Base-by-base conservation (phyloP, 257 asterid species). In the Ilex asprella region DNA sequence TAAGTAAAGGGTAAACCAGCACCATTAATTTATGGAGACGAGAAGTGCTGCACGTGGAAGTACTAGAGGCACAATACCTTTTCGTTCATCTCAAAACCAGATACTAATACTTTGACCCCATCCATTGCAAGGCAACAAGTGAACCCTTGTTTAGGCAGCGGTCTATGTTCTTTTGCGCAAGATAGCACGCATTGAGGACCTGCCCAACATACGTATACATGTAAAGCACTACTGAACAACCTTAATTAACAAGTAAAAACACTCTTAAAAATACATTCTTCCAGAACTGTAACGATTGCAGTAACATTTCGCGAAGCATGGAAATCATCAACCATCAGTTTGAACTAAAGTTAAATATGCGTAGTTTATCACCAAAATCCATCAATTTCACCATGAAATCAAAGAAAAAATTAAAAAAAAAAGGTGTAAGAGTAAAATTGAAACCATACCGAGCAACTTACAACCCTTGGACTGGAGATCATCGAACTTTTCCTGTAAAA, bases 101-200 rank as follows among this genome's bases (percentile, higher is more conserved):
- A 89, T 16, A 82, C 79, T 62, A 85, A 86, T 72, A 93, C 61
- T 76, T 83, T 89, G 64, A 82, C 94, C 49, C 97, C 99, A 70
- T 93, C 97, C 91, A 93, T 83, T 44, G 94, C 99, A 76, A 93
- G 94, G 82, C 99, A 93, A 77, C 99, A 93, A 68, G 99, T 89
- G 70, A 85, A 93, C 52, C 83, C 94, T 61, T 79, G 89, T 73
- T 73, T 76, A 63, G 99, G 97, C 29, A 89, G 84, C 67, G 67
- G 71, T 70, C 97, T 80, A n/a, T 67, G 87, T 71, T 93, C 97
- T 76, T 89, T 89, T 35, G 99, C 94, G 74, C 99, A 93, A 41
- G 84, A 82, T 65, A 89, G 79, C 74, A 93, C 87, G 68, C 99
- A 93, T 49, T 82, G 96, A 58, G 99, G 96, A 75, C 99, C 99